These are phyloP conservation scores for Podospora anserina DNA, from an alignment of 495 filamentous ascomycete species.

Conservation along the genomic window DNA sequence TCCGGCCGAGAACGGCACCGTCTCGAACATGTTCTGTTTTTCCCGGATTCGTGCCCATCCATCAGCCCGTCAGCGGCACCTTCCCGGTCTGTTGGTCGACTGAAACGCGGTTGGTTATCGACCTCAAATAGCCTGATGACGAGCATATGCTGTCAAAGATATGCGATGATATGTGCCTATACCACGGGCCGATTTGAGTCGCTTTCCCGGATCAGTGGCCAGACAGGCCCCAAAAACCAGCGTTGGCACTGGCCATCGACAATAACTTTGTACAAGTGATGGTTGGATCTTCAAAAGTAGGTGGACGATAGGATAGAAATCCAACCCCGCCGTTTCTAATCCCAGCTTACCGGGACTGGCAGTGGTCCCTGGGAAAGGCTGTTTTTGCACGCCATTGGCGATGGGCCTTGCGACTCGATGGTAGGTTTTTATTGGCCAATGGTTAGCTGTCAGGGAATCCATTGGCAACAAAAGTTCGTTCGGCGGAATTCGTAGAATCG, in stretches of 20 bases:
- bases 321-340: neutral
- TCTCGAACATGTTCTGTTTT: neutral
- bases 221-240: too few species aligned
- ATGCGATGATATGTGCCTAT: neutral
- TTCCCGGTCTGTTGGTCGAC: neutral
- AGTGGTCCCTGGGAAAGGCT: neutral
- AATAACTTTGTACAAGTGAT: too few species aligned
- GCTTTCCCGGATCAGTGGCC: neutral
- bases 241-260: too few species aligned
- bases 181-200: neutral
- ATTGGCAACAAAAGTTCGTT: neutral
- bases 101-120: neutral
- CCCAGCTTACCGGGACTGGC: neutral
- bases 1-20: neutral
- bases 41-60: neutral
- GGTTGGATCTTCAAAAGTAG: too few species aligned
- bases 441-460: neutral
- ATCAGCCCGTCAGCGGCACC: neutral
- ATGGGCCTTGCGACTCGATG: neutral
- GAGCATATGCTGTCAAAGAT: neutral
- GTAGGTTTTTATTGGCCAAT: neutral
- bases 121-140: neutral
- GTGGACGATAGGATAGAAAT: neutral
- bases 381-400: neutral
- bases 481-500: neutral